A percentile compares a stretch with the other conserved stretches of the same genome.
Evolutionary conservation across 2,329 filamentous ascomycete genomes (phyloP).

Genomic region (Pseudogymnoascus sp.): DNA sequence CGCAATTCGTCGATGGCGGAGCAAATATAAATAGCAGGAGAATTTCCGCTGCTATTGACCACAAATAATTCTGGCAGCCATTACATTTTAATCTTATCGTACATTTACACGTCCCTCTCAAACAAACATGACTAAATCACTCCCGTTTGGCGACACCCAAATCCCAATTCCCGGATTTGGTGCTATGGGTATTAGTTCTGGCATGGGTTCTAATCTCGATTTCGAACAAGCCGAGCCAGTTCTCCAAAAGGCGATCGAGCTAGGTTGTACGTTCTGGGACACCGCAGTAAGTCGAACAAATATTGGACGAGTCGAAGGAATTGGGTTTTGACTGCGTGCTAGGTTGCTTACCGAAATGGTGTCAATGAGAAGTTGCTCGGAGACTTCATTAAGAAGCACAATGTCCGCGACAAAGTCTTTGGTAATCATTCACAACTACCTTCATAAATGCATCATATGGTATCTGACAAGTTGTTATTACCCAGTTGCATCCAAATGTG

Average conservation of each 20-base stretch:
- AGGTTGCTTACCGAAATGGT: constrained; percentile 39
- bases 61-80: not conserved
- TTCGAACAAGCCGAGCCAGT: constrained; percentile 41
- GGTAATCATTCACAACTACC: constrained; percentile 26
- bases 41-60: not conserved
- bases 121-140: constrained; percentile 32
- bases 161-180: constrained; percentile 40
- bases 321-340: constrained; percentile 14
- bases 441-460: not conserved
- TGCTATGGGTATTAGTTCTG: constrained; percentile 41
- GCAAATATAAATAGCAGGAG: not conserved
- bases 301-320: not conserved
- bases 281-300: not conserved
- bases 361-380: constrained; percentile 43
- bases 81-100: not conserved
- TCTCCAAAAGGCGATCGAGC: constrained; percentile 39
- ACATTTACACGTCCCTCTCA: not conserved
- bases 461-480: not conserved
- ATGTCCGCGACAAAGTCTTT: constrained; percentile 42
- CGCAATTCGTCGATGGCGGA: not conserved
- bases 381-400: constrained; percentile 43
- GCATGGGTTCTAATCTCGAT: constrained; percentile 34
- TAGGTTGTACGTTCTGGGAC: constrained; percentile 33
- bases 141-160: constrained; percentile 32
- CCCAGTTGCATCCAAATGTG: not conserved